phyloP scores from a whole-genome alignment of 441 rosid species.

The Mallotus japonicus region DNA sequence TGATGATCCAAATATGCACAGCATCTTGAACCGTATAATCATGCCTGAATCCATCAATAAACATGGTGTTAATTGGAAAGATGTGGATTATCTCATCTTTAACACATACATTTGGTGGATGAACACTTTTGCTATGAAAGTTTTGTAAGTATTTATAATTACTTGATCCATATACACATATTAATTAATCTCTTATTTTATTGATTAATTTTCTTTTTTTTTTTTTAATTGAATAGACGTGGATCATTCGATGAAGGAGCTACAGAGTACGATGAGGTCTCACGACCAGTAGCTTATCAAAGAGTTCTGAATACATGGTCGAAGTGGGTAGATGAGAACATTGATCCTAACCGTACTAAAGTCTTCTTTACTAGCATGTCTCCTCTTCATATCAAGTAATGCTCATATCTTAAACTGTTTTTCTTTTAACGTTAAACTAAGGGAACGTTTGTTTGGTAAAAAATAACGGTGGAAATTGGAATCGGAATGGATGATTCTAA shows the following conservation, averaged over 20 bases:
- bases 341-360: constrained; percentile 65
- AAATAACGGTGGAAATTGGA: too few relatives aligned
- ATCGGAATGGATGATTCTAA: too few relatives aligned
- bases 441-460: too few relatives aligned
- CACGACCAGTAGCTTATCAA: constrained; percentile 60
- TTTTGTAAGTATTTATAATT: constrained; percentile 52
- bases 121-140: constrained; percentile 85
- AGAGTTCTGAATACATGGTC: constrained; percentile 83
- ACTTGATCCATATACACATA: background rate
- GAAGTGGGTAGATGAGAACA: constrained; percentile 64
- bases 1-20: constrained; percentile 79
- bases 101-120: constrained; percentile 99
- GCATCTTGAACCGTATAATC: constrained; percentile 79
- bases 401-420: background rate
- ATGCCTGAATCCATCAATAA: constrained; percentile 85
- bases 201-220: too few relatives aligned
- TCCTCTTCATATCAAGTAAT: constrained; percentile 91
- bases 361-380: constrained; percentile 90
- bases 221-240: constrained; percentile 38
- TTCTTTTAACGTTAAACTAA: too few relatives aligned
- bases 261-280: constrained; percentile 73
- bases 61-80: constrained; percentile 75
- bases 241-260: constrained; percentile 78
- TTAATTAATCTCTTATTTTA: too few relatives aligned
- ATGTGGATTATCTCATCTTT: constrained; percentile 77